Conservation (phyloP, 2,329 filamentous ascomycete species). For the Aureobasidium pullulans region DNA sequence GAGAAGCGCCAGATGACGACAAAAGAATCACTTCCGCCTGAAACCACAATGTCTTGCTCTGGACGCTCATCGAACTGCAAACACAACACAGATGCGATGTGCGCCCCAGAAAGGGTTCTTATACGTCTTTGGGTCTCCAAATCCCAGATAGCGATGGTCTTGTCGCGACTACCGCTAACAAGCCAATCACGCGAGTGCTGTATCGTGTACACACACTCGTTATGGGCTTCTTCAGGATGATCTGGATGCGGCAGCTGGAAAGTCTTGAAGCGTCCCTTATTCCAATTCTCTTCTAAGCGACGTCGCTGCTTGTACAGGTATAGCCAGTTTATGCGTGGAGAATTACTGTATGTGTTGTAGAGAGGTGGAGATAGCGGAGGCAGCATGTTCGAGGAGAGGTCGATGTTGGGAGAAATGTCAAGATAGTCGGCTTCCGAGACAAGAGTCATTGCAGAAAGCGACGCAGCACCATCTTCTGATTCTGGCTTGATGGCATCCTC, state of each 20-base stretch:
- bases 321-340: conserved; percentile 66
- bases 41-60: conserved; percentile 33
- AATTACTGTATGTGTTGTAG: background rate
- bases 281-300: conserved; percentile 85
- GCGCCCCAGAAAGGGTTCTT: conserved; percentile 51
- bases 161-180: conserved; percentile 88
- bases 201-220: conserved; percentile 89
- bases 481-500: conserved; percentile 15
- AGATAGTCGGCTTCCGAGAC: background rate
- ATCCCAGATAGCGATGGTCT: conserved; percentile 83
- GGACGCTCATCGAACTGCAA: conserved; percentile 88
- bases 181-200: conserved; percentile 81
- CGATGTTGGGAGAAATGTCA: background rate
- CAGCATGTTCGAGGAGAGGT: background rate
- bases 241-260: conserved; percentile 86
- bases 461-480: background rate
- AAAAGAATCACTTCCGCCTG: conserved; percentile 19
- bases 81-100: conserved; percentile 82
- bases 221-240: conserved; percentile 73
- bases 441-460: conserved; percentile 2
- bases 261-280: conserved; percentile 69
- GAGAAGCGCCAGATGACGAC: conserved; percentile 40
- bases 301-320: conserved; percentile 85
- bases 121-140: conserved; percentile 61
- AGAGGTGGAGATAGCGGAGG: background rate